These are phyloP conservation scores for Nitzschia putrida DNA, from an alignment of 108 stramenopile species.

Conservation along the genomic window DNA sequence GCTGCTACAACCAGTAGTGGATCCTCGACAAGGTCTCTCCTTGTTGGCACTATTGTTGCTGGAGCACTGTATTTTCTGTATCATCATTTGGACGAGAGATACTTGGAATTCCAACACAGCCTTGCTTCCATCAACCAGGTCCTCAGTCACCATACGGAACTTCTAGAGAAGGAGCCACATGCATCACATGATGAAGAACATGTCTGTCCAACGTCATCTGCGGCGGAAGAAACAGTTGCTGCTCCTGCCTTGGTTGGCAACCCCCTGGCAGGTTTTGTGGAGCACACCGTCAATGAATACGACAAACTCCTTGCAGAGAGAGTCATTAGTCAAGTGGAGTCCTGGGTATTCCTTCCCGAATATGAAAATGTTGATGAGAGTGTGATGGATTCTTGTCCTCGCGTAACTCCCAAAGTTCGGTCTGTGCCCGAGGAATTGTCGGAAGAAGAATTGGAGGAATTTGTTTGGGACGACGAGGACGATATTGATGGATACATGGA, in stretches of 20 bases:
- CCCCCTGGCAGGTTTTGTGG: neutral
- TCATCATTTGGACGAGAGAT: neutral
- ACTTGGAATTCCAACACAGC: neutral
- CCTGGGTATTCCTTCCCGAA: neutral
- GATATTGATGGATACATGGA: conserved; percentile 20
- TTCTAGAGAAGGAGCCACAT: neutral
- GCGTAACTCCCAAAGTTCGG: conserved; percentile 7
- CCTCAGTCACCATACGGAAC: neutral
- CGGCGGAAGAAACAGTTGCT: neutral
- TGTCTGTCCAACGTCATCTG: neutral
- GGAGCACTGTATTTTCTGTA: neutral
- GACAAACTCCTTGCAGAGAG: neutral
- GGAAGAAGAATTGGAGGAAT: conserved; percentile 9
- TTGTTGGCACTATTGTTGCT: too few relatives aligned
- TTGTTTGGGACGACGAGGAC: conserved; percentile 17
- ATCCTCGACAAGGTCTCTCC: too few relatives aligned
- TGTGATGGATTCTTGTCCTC: conserved; percentile 2
- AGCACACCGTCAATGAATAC: neutral
- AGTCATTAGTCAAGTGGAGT: conserved; percentile 1
- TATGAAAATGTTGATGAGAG: neutral
- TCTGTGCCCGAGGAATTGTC: neutral
- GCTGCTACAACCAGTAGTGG: too few relatives aligned
- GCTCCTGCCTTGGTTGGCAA: neutral
- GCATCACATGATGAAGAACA: neutral
- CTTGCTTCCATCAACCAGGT: neutral